A percentile compares a stretch with the other conserved stretches of the same genome.
Evolutionary conservation across 352 stramenopile species (phyloP).

Genomic region (Phytophthora podocarpi): DNA sequence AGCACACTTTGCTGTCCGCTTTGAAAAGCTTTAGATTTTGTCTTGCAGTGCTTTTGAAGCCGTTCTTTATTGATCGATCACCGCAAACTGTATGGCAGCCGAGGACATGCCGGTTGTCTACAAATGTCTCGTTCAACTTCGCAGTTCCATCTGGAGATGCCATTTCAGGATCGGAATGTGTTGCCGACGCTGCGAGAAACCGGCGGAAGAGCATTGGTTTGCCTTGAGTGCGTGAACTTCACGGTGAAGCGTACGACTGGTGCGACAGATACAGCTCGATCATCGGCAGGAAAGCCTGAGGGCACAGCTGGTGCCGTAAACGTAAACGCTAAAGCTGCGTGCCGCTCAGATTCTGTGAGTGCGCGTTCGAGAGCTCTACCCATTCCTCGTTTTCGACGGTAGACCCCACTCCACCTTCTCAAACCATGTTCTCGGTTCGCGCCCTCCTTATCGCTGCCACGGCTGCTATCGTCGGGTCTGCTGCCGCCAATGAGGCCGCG

Average conservation of each 20-base stretch:
- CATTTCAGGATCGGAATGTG: constrained; percentile 21
- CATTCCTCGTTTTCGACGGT: constrained; percentile 28
- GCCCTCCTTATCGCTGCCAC: constrained; percentile 20
- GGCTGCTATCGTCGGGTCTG: constrained; percentile 11
- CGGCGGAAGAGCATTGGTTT: too few species aligned
- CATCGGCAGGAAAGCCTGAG: constrained; percentile 12
- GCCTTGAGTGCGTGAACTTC: background rate
- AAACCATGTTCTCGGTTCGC: constrained; percentile 24
- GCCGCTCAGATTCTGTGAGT: background rate
- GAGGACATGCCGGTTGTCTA: constrained; percentile 31
- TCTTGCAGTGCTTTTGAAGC: too few species aligned
- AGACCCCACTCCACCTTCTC: constrained; percentile 10
- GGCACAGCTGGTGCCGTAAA: constrained; percentile 2
- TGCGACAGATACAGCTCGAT: constrained; percentile 14
- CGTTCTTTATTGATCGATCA: too few species aligned
- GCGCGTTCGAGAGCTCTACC: background rate
- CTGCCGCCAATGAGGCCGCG: constrained; percentile 12
- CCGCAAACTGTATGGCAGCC: too few species aligned
- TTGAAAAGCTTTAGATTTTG: background rate
- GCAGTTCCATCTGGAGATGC: constrained; percentile 19
- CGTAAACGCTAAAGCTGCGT: background rate
- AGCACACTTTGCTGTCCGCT: background rate
- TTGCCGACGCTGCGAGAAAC: constrained; percentile 16
- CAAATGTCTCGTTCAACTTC: constrained; percentile 19
- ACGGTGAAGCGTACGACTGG: too few species aligned